A percentile compares a stretch with the other conserved stretches of the same genome.
phyloP scores from a whole-genome alignment of 192 early-diverging fungal species.

The Linnemannia schmuckeri region DNA sequence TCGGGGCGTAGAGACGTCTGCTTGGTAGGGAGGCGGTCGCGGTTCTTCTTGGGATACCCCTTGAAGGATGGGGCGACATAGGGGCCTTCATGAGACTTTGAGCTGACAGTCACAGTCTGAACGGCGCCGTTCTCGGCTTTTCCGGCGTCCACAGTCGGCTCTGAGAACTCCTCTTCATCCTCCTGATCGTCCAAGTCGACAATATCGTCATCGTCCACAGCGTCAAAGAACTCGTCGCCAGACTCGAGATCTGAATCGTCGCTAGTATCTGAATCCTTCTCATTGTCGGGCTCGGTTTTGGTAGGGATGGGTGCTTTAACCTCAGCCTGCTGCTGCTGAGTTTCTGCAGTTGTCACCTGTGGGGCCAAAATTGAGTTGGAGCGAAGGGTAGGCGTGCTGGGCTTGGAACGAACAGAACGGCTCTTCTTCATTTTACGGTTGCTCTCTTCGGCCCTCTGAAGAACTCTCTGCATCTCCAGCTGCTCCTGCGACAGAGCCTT shows the following conservation, averaged over 20 bases:
- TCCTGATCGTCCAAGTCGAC: constrained; percentile 43
- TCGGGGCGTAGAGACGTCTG: constrained; percentile 68
- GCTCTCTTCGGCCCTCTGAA: constrained; percentile 52
- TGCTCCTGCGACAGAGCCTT: constrained; percentile 58
- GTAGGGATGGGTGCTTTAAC: background rate
- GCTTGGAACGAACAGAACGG: constrained; percentile 40
- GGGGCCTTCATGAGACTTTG: background rate
- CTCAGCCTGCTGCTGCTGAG: background rate
- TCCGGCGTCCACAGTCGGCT: background rate
- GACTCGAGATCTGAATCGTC: constrained; percentile 48
- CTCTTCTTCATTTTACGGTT: constrained; percentile 56
- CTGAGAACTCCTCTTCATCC: background rate
- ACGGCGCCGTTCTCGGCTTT: background rate
- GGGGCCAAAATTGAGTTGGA: background rate
- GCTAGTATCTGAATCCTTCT: constrained; percentile 8
- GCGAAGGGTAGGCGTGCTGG: constrained; percentile 20
- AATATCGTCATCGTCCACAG: constrained; percentile 61
- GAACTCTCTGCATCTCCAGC: constrained; percentile 59
- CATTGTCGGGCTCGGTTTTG: background rate
- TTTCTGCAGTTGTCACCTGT: background rate
- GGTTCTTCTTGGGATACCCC: constrained; percentile 59
- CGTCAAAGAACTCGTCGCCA: constrained; percentile 80
- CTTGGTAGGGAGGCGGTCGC: constrained; percentile 64
- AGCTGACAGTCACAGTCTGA: background rate
- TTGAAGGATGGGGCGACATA: constrained; percentile 57